These are phyloP conservation scores for Erodium texanum DNA, from an alignment of 441 rosid species.

Conservation along the genomic window DNA sequence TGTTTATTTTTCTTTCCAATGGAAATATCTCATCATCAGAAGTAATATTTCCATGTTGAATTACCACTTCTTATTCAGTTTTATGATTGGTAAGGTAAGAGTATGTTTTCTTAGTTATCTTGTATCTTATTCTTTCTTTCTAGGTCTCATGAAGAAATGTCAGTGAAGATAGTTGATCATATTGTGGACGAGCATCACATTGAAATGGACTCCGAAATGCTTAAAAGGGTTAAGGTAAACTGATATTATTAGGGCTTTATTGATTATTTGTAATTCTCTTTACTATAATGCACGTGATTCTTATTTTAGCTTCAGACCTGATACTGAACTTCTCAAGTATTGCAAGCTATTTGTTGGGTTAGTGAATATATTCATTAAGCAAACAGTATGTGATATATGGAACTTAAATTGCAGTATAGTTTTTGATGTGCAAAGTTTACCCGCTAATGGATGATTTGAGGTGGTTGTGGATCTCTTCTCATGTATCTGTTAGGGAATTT, in stretches of 20 bases:
- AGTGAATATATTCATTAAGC: neutral
- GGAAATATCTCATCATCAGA: neutral
- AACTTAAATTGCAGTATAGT: neutral
- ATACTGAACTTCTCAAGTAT: neutral
- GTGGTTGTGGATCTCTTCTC: neutral
- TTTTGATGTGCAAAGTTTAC: neutral
- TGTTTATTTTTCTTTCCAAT: neutral
- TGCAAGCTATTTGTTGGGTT: neutral
- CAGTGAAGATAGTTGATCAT: conserved; percentile 58
- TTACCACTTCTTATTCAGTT: neutral
- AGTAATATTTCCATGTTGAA: neutral
- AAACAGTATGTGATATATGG: neutral
- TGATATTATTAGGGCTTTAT: neutral
- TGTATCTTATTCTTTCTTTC: neutral
- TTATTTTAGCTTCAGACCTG: neutral
- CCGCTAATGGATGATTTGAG: neutral
- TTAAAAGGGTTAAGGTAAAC: neutral
- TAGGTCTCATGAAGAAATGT: conserved; percentile 92
- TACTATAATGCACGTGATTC: neutral
- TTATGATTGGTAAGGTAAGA: neutral
- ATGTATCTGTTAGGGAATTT: neutral
- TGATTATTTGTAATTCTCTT: neutral
- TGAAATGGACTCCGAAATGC: conserved; percentile 51
- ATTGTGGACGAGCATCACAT: conserved; percentile 77
- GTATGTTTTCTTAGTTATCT: conserved; percentile 8